These are phyloP conservation scores for Gaeumannomyces sp. DNA, from an alignment of 2,329 filamentous ascomycete species.

Conservation along the genomic window DNA sequence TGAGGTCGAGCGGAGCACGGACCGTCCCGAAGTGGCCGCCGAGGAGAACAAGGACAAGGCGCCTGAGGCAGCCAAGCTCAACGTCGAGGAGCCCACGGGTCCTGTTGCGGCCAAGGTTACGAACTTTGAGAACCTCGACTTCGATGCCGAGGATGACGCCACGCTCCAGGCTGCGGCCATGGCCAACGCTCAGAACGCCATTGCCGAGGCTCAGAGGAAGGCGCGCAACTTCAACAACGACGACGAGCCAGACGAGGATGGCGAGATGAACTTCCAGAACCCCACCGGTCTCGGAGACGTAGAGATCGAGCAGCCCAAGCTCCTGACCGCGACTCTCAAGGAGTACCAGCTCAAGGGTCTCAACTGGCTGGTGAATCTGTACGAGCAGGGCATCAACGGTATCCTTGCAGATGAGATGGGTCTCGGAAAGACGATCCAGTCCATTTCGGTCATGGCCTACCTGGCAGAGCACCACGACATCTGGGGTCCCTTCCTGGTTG, in stretches of 20 bases:
- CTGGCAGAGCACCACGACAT: constrained; percentile 96
- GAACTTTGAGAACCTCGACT: constrained; percentile 89
- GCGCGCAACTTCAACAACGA: constrained; percentile 86
- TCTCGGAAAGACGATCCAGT: constrained; percentile 97
- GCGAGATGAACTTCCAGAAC: constrained; percentile 99
- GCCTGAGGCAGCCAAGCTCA: constrained; percentile 33
- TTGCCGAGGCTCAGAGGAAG: constrained; percentile 89
- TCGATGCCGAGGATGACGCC: constrained; percentile 89
- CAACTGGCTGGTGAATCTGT: constrained; percentile 98
- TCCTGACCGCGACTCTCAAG: constrained; percentile 90
- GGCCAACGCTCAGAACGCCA: constrained; percentile 93
- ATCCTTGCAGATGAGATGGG: constrained; percentile 99
- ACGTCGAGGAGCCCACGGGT: constrained; percentile 48
- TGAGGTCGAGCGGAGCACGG: constrained; percentile 85
- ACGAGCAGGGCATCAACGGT: constrained; percentile 99
- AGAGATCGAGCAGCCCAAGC: constrained; percentile 87
- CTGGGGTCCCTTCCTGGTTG: constrained; percentile 95
- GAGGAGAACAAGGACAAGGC: constrained; percentile 37
- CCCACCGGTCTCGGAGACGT: constrained; percentile 91
- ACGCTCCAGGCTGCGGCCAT: constrained; percentile 76
- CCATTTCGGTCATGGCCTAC: constrained; percentile 98
- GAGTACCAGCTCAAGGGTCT: constrained; percentile 99
- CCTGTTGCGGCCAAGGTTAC: constrained; percentile 67
- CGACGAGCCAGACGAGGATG: constrained; percentile 68
- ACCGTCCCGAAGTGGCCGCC: constrained; percentile 65